Base-by-base conservation (phyloP, 768 basidiomycete genomes). In the Boletus subcaerulescens region DNA sequence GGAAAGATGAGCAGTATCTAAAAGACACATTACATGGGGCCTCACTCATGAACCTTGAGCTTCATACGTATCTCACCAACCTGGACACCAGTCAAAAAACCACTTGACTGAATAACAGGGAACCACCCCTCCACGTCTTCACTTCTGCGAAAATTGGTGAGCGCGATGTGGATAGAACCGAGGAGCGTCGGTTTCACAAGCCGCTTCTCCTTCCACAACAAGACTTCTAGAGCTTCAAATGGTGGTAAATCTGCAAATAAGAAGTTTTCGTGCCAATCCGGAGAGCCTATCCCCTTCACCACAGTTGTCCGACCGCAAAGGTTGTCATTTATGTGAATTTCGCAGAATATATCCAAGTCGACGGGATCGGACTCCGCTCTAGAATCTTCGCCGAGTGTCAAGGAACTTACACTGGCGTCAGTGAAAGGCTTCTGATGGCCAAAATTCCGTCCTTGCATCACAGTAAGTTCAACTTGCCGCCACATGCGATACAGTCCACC, bases 401-500 rank as follows among this genome's bases (percentile, higher is more conserved):
- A 46, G 18, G 66, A 53, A 35, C 69, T 74, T 38, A 71, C 57
- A 46, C 56, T 50, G 5, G 52, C 24, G 12, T 64, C 63, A 31
- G 64, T 47, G 50, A 73, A 63, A 4, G 74, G 67, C 17, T 74
- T 81, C 41, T 74, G 69, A 54, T 75, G 76, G 45, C 88, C 87
- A 32, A 94, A 74, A 63, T 86, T 85, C 39, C 90, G 83, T 13
- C 84, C 91, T 70, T 90, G 87, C 38, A 86, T 76, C 51, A 91
- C 76, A 31, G 81, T 80, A 24, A 93, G 74, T 58, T 89, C 83
- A 22, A 93, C 78, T 67, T 89, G 87, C 48, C 93, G 80, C 88
- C 89, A 93, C 82, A 93, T 88, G 51, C 92, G 85, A 71, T 90
- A 92, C 12, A 88, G 81, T 8, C 91, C 91, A 41, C 86, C 88